Conservation (phyloP, 140 eudicot species). For the Flaveria floridana region DNA sequence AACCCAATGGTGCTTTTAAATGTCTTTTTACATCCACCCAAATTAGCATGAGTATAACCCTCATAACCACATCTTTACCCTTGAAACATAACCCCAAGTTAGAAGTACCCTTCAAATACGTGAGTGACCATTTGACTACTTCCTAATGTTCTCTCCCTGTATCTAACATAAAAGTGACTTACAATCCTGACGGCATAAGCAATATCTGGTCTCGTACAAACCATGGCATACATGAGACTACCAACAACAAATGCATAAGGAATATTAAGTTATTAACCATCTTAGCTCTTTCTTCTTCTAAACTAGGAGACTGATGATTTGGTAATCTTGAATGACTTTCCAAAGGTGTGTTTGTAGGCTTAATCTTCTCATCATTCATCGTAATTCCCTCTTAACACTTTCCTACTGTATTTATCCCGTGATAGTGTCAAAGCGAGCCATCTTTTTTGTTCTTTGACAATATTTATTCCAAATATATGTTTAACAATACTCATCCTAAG, state of each 20-base stretch:
- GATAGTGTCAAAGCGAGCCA: neutral
- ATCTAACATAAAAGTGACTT: neutral
- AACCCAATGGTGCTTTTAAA: neutral
- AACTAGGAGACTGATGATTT: neutral
- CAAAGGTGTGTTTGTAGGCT: too few species aligned
- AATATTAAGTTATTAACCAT: neutral
- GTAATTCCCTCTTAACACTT: too few species aligned
- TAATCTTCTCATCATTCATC: neutral
- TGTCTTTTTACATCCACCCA: neutral
- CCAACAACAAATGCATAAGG: neutral
- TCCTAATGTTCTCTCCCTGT: neutral
- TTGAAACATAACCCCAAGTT: neutral
- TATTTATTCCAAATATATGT: too few species aligned
- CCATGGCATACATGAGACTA: neutral
- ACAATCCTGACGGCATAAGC: neutral
- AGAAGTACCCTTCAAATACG: neutral
- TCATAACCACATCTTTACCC: neutral
- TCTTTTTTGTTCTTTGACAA: too few species aligned
- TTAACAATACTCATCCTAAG: neutral
- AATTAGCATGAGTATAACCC: neutral
- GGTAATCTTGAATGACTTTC: too few species aligned
- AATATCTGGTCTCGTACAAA: neutral
- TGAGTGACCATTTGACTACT: neutral
- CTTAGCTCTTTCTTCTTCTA: neutral
- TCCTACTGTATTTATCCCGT: neutral